Evolutionary conservation across 1,139 yeast species (phyloP), one percentile per base, ranked within the genome.

Genomic region (Diutina ranongensis): DNA sequence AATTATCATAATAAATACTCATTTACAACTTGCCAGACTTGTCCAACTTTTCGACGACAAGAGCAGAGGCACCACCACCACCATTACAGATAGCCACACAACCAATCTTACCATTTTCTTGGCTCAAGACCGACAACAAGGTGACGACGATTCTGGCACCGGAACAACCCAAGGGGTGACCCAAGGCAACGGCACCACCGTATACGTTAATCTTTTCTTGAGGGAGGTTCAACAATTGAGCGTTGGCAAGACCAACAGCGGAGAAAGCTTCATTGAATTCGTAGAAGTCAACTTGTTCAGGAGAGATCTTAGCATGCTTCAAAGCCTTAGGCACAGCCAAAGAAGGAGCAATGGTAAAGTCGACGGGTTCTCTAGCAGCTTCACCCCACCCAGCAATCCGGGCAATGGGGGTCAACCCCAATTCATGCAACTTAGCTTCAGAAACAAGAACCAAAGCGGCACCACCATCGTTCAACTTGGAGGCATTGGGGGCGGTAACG

Each of bases 101-200:
- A 63, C 98, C 98, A 55, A 80, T 67, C 71, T 82, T 87, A 60
- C 97, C 97, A 50, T 74, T 74, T 66, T 83, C 92, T 68, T 88
- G 96, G 40, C 67, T 56, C 61, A 92, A 76, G 13, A 88, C 82
- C 48, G 83, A 76, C 51, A 80, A 63, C 64, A 92, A 74, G 44
- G 97, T 92, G 54, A 85, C 87, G 49, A 89, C 76, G 58, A 92
- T 78, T 72, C 98, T 83, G 41, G 97, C 97, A 64, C 98, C 98
- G 19, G 95, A 84, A 70, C 96, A 86, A 50, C 97, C 98, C 59
- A 92, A 76, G 58, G 98, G 97, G 64, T 92, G 97, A 46, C 97
- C 97, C 55, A 92, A 64, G 45, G 97, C 97, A 51, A 92, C 97
- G 40, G 97, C 97, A 65, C 97, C 98, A 65, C 98, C 98, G 64